Evolutionary conservation across 495 filamentous ascomycete species (phyloP).

Genomic region (Bombardia bombarda): DNA sequence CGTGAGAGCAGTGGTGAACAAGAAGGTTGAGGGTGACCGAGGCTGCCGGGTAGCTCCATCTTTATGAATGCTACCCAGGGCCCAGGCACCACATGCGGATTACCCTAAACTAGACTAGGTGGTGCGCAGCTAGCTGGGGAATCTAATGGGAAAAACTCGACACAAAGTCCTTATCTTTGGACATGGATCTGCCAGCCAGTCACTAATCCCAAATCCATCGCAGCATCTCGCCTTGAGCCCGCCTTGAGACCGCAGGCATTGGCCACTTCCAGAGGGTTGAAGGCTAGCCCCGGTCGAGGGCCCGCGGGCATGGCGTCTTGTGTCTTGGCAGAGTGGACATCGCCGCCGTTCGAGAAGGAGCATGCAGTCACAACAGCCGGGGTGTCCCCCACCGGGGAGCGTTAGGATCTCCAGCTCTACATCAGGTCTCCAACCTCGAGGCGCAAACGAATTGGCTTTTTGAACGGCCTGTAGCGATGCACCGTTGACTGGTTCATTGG

Average conservation of each 20-base stretch:
- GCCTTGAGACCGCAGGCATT: too few relatives aligned
- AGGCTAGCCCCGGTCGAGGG: conserved; percentile 4
- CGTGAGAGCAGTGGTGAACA: neutral
- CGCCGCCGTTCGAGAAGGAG: neutral
- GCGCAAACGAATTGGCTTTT: too few relatives aligned
- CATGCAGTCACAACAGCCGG: neutral
- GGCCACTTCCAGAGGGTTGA: too few relatives aligned
- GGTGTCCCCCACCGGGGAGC: neutral
- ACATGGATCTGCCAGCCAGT: conserved; percentile 13
- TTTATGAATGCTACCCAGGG: conserved; percentile 10
- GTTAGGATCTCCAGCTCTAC: neutral
- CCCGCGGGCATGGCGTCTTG: conserved; percentile 11
- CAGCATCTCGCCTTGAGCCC: conserved; percentile 1
- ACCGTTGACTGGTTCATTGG: neutral
- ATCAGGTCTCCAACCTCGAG: neutral
- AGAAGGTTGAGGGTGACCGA: conserved; percentile 1
- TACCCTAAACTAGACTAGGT: neutral
- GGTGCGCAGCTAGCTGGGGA: conserved; percentile 1
- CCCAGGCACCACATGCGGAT: neutral
- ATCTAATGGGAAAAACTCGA: conserved; percentile 1
- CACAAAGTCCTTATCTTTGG: conserved; percentile 23
- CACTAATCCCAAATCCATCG: too few relatives aligned
- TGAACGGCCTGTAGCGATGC: neutral
- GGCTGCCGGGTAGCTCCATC: conserved; percentile 5
- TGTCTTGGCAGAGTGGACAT: conserved; percentile 9